Base-by-base conservation (phyloP, 163 green algal genomes). In the Volvox carteri region DNA sequence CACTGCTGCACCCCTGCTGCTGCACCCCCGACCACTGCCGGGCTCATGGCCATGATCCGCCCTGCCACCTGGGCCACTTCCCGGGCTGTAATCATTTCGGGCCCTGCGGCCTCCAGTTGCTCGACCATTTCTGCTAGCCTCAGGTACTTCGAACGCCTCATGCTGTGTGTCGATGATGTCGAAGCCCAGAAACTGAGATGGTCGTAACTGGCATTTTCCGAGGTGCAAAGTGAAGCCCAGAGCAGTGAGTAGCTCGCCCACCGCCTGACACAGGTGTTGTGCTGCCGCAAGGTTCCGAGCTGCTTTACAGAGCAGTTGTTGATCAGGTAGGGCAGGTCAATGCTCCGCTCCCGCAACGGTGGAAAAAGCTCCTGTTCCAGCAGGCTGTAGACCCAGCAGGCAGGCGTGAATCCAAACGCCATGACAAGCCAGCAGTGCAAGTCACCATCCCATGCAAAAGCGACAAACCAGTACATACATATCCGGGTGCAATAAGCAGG, bases 321-420 rank as follows among this genome's bases (percentile, higher is more conserved):
- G 30, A 84, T 84, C 30, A 84, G 75, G 75, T 35, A 84, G 28
- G 75, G 46, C 75, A 84, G 48, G n/a, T 70, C 30, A 12, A 48
- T 19, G 8, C 48, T 48, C n/a, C n/a, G 18, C 39, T 46, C 30
- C 75, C 30, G 75, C 35, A 68, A 19, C 46, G 16, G 50, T 12
- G 14, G 16, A 16, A 60, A 16, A 16, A 60, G 30, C 75, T 84
- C 75, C 48, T 84, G 75, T n/a, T 77, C 41, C 37, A 77, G 68
- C 35, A 54, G 12, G 35, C 37, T 77, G 19, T 77, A 77, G 37
- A 77, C 68, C 68, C 68, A 77, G 35, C 68, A 77, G 35, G 68
- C 68, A 7, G 68, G 68, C 7, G 68, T 16, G 37, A 54, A 77
- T 2, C 68, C 68, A 35, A 77, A 77, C 9, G 68, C 68, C 68